Conservation (phyloP, 495 filamentous ascomycete genomes). For the Polyplosphaeria fusca region DNA sequence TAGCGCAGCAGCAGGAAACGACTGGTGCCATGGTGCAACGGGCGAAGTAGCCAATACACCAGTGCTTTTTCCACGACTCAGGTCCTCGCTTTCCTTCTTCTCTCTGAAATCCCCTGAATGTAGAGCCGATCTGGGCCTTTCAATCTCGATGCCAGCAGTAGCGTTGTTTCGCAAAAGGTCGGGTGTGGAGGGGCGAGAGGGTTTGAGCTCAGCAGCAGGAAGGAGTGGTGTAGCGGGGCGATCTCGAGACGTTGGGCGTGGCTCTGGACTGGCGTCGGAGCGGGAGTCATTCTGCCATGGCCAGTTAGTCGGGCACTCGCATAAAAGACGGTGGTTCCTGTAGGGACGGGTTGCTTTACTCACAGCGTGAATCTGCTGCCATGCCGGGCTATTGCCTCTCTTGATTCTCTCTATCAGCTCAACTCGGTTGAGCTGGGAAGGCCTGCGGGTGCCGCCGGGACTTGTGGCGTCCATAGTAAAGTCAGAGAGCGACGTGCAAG, state of each 20-base stretch:
- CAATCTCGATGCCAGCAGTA: slow-evolving; percentile 59
- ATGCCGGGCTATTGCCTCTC: slow-evolving; percentile 70
- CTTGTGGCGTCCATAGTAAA: background rate
- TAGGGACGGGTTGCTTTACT: slow-evolving; percentile 31
- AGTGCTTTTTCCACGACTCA: background rate
- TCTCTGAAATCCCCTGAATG: slow-evolving; percentile 83
- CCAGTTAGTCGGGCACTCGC: slow-evolving; percentile 18
- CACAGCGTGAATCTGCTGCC: slow-evolving; percentile 58
- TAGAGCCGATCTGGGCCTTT: slow-evolving; percentile 80
- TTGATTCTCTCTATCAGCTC: slow-evolving; percentile 86
- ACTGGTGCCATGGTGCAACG: slow-evolving; percentile 40
- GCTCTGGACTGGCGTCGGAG: slow-evolving; percentile 4
- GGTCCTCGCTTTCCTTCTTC: slow-evolving; percentile 22
- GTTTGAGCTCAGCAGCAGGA: slow-evolving; percentile 29
- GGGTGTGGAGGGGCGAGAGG: slow-evolving; percentile 17
- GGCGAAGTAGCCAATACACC: slow-evolving; percentile 38
- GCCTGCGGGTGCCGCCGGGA: slow-evolving; percentile 17
- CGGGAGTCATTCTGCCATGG: slow-evolving; percentile 7
- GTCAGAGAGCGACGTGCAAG: background rate
- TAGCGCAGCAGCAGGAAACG: slow-evolving; percentile 37
- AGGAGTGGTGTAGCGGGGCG: slow-evolving; percentile 33
- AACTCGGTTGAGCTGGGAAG: slow-evolving; percentile 47
- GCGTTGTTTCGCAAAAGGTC: slow-evolving; percentile 35
- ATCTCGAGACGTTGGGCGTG: slow-evolving; percentile 21
- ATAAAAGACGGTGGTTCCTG: too few relatives aligned